Conservation (phyloP, 495 filamentous ascomycete genomes). For the Trypethelium eluteriae region DNA sequence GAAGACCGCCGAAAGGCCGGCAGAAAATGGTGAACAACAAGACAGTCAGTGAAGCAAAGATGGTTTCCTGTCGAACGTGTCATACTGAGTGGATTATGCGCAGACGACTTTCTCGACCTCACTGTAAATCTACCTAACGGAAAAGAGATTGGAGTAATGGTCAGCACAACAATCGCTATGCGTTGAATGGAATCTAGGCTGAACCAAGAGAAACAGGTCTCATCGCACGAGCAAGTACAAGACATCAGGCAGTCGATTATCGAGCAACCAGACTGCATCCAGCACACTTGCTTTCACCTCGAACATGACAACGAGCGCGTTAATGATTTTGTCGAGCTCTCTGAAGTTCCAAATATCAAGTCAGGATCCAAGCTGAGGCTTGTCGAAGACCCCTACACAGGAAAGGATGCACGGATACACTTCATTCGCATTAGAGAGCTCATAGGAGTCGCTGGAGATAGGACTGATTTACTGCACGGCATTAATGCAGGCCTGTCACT, state of each 20-base stretch:
- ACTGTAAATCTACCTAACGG: background rate
- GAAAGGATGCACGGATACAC: conserved; percentile 96
- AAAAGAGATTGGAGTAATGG: conserved; percentile 3
- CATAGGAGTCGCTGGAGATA: conserved; percentile 81
- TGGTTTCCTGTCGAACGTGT: background rate
- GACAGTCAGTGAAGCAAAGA: background rate
- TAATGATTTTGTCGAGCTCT: conserved; percentile 91
- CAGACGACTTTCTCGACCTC: conserved; percentile 9
- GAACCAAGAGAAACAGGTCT: conserved; percentile 51
- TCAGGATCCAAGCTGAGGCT: conserved; percentile 67
- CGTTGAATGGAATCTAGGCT: background rate
- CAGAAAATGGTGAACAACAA: conserved; percentile 6
- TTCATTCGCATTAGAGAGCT: conserved; percentile 82
- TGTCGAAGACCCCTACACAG: conserved; percentile 94
- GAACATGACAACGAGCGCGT: conserved; percentile 76
- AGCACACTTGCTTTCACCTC: conserved; percentile 98
- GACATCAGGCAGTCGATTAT: conserved; percentile 95
- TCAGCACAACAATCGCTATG: background rate
- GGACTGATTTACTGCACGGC: conserved; percentile 81
- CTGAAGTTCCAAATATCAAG: conserved; percentile 74
- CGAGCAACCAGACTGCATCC: conserved; percentile 84
- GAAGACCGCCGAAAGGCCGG: background rate
- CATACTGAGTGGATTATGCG: background rate
- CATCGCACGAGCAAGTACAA: conserved; percentile 89
- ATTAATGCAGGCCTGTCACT: conserved; percentile 79